phyloP scores from a whole-genome alignment of 257 asterid species.

The Jacaranda copaia region DNA sequence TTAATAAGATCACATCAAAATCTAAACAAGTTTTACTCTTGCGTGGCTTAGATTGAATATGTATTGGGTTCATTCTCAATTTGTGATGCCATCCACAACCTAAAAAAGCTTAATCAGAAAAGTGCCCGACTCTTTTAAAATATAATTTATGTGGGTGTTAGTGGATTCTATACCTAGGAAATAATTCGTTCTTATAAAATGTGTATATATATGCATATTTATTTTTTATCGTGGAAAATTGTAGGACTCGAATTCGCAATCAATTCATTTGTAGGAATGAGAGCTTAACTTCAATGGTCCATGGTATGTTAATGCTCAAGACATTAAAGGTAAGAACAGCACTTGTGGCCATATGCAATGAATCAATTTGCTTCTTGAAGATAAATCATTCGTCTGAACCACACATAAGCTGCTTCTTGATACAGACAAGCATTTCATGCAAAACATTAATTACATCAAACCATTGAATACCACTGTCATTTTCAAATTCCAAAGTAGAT shows the following conservation, averaged over 20 bases:
- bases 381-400: slow-evolving; percentile 22
- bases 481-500: slow-evolving; percentile 37
- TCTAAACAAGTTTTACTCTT: too few relatives aligned
- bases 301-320: not conserved
- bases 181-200: not conserved
- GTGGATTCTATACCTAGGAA: not conserved
- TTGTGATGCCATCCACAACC: not conserved
- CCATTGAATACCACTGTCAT: slow-evolving; percentile 16
- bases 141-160: not conserved
- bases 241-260: too few relatives aligned
- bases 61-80: not conserved
- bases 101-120: not conserved
- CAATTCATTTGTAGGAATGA: too few relatives aligned
- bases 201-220: too few relatives aligned
- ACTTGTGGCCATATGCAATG: not conserved
- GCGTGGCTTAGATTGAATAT: not conserved
- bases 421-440: not conserved
- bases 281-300: not conserved
- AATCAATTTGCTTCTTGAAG: not conserved
- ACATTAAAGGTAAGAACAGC: not conserved
- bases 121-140: not conserved
- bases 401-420: not conserved
- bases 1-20: too few relatives aligned
- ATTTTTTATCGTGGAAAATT: too few relatives aligned
- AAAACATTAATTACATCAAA: slow-evolving; percentile 15